Evolutionary conservation across 371 early-diverging fungal species (phyloP).

Genomic region (Entomophthora muscae): DNA sequence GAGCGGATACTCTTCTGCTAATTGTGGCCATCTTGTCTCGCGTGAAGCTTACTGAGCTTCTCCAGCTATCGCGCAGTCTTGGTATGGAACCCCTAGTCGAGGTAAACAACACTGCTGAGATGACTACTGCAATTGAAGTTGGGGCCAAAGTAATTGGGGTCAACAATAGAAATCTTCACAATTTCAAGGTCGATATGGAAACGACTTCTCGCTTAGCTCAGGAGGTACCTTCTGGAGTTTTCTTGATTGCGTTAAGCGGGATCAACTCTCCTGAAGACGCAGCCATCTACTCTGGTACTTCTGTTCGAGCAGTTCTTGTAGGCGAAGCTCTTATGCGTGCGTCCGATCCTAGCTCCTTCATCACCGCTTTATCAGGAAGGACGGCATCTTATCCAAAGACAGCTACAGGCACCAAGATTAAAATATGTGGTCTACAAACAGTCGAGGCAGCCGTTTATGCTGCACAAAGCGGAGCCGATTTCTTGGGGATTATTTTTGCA

Average conservation of each 20-base stretch:
- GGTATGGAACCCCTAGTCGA: constrained; percentile 97
- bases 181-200: constrained; percentile 81
- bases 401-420: constrained; percentile 31
- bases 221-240: constrained; percentile 49
- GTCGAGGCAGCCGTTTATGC: constrained; percentile 66
- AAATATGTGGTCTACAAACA: constrained; percentile 79
- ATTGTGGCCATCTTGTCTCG: constrained; percentile 90
- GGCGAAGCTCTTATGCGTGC: constrained; percentile 93
- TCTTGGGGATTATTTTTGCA: constrained; percentile 86
- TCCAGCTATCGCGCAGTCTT: constrained; percentile 46
- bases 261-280: constrained; percentile 75
- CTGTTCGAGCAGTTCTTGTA: constrained; percentile 72
- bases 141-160: constrained; percentile 86
- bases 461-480: constrained; percentile 62
- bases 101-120: constrained; percentile 79
- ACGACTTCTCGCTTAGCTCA: constrained; percentile 59
- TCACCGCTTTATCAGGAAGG: constrained; percentile 38
- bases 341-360: constrained; percentile 48
- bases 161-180: constrained; percentile 92
- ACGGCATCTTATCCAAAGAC: neutral
- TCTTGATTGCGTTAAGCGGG: constrained; percentile 79
- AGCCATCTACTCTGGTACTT: constrained; percentile 45
- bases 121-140: constrained; percentile 60
- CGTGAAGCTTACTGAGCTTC: constrained; percentile 35
- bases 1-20: constrained; percentile 84